A percentile compares a stretch with the other conserved stretches of the same genome.
Conservation (phyloP, 108 stramenopile genomes). For the Schizochytrium sp. region DNA sequence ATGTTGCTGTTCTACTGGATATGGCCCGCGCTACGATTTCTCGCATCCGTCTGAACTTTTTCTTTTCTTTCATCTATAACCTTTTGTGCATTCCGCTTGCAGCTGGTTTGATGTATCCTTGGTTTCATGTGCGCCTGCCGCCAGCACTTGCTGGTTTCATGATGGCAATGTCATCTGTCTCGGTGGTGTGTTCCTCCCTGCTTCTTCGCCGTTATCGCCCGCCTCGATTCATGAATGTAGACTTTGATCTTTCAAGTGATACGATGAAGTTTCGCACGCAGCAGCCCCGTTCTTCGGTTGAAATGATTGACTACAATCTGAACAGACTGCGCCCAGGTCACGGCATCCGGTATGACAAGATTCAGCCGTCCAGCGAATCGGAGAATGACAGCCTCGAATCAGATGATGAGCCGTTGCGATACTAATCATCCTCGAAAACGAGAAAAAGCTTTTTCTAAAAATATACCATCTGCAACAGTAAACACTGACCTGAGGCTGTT, state of each 20-base stretch:
- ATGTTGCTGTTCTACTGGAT: slow-evolving; percentile 89
- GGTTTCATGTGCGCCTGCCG: slow-evolving; percentile 83
- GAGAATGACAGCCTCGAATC: too few species aligned
- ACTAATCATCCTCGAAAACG: too few species aligned
- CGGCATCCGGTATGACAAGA: too few species aligned
- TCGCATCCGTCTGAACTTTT: slow-evolving; percentile 88
- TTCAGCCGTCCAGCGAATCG: too few species aligned
- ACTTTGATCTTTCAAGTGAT: not conserved
- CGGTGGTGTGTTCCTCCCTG: slow-evolving; percentile 73
- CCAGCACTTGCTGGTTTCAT: slow-evolving; percentile 91
- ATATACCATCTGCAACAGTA: too few species aligned
- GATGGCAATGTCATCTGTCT: slow-evolving; percentile 87
- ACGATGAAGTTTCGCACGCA: too few species aligned
- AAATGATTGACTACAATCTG: slow-evolving; percentile 5
- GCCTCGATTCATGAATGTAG: not conserved
- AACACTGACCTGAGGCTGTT: too few species aligned
- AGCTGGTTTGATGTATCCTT: slow-evolving; percentile 92
- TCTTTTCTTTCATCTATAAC: slow-evolving; percentile 96
- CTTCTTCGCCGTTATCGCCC: slow-evolving; percentile 68
- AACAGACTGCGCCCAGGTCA: not conserved
- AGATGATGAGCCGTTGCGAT: too few species aligned
- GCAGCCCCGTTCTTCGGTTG: not conserved
- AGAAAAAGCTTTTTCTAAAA: too few species aligned
- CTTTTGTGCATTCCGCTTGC: slow-evolving; percentile 92
- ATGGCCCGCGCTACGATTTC: slow-evolving; percentile 87